These are phyloP conservation scores for Rhodotorula kratochvilovae DNA, from an alignment of 768 basidiomycete genomes.

Conservation along the genomic window DNA sequence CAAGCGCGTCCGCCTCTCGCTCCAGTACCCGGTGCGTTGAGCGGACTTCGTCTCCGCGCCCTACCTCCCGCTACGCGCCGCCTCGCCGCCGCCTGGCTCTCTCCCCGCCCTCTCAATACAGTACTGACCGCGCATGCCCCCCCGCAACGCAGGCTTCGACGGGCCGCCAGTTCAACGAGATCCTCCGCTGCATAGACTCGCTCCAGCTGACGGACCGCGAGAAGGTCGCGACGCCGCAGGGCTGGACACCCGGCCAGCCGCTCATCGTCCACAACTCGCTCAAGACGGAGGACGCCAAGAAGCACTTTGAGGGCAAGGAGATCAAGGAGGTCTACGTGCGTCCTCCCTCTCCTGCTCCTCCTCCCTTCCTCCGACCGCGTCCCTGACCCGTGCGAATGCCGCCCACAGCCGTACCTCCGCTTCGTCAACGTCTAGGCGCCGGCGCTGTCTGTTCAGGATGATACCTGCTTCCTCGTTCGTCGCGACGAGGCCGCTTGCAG, in stretches of 20 bases:
- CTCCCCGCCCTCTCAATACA: neutral
- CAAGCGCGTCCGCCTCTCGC: slow-evolving; percentile 63
- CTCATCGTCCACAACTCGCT: slow-evolving; percentile 73
- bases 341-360: neutral
- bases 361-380: neutral
- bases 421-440: slow-evolving; percentile 38
- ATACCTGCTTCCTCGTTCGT: neutral
- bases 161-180: slow-evolving; percentile 83
- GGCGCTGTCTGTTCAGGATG: too few species aligned
- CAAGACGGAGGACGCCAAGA: slow-evolving; percentile 77
- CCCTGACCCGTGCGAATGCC: neutral
- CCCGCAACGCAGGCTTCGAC: slow-evolving; percentile 60
- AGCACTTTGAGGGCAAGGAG: slow-evolving; percentile 67
- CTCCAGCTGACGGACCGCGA: slow-evolving; percentile 69
- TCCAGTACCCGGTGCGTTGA: slow-evolving; percentile 70
- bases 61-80: neutral
- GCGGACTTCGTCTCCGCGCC: neutral
- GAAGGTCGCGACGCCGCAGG: slow-evolving; percentile 53
- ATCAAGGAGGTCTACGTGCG: slow-evolving; percentile 59
- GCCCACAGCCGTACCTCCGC: slow-evolving; percentile 65
- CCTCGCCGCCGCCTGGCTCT: neutral
- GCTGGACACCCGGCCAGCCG: slow-evolving; percentile 77
- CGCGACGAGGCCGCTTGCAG: neutral
- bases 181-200: slow-evolving; percentile 76
- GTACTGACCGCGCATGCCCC: too few species aligned